A percentile compares a stretch with the other conserved stretches of the same genome.
These are phyloP conservation scores for Podaxis mareebaensis DNA, from an alignment of 768 basidiomycete genomes.

Conservation along the genomic window DNA sequence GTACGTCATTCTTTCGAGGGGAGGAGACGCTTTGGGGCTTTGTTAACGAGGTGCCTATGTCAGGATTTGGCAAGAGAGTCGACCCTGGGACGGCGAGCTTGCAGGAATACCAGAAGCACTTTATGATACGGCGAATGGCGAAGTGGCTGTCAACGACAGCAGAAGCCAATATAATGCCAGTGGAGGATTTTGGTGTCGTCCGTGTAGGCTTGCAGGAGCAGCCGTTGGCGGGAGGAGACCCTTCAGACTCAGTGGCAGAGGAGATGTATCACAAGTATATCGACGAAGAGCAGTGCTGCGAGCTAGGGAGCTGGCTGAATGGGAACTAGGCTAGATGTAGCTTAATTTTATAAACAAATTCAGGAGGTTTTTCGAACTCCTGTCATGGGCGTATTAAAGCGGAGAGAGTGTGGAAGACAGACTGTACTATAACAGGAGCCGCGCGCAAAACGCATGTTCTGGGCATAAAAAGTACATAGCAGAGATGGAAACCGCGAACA, in stretches of 20 bases:
- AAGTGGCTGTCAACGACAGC: neutral
- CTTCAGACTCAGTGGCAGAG: conserved; percentile 18
- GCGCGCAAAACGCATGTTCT: conserved; percentile 12
- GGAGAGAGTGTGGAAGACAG: conserved; percentile 8
- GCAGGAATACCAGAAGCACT: neutral
- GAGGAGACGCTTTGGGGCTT: neutral
- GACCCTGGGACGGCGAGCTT: neutral
- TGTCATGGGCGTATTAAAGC: conserved; percentile 6
- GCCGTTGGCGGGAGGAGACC: neutral
- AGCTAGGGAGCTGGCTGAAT: conserved; percentile 11
- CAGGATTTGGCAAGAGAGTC: neutral
- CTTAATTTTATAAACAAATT: conserved; percentile 3
- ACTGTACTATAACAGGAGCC: conserved; percentile 9
- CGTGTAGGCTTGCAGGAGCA: neutral
- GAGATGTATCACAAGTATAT: conserved; percentile 46
- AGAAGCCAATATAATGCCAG: neutral
- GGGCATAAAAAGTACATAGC: conserved; percentile 14
- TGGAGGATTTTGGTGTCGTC: neutral
- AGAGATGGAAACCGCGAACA: neutral
- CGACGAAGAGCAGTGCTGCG: conserved; percentile 32
- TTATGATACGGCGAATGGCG: neutral
- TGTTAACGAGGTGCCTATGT: neutral
- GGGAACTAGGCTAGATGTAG: conserved; percentile 16
- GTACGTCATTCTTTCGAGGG: neutral
- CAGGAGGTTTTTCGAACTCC: conserved; percentile 11